Base-by-base conservation (phyloP, 2,329 filamentous ascomycete species). In the Nemania diffusa region DNA sequence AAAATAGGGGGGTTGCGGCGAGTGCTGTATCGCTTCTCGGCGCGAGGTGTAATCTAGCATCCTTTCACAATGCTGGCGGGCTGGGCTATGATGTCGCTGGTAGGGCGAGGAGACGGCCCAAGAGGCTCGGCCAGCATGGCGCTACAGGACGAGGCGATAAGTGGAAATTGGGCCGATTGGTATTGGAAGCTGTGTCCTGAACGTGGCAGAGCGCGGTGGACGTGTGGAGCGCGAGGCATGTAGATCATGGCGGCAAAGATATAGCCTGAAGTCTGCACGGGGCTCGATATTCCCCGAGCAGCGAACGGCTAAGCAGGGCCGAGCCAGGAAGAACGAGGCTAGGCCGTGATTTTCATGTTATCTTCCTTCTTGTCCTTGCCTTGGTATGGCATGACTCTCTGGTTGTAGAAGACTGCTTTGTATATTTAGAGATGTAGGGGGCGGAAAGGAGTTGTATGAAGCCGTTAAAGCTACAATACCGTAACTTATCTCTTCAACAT, bases 241-340 rank as follows among this genome's bases (percentile, higher is more conserved):
- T 55, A 44, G 56, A 42, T 34, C 26, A 51, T 46, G 60, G 61
- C 51, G 65, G 65, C 60, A 57, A 15, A 60, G n/a, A 67, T 67
- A 67, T 64, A 67, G 65, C 55, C 65, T 67, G 65, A 67, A 64
- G 56, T 67, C 53, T 40, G 37, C 22, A 55, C 55, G 64, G 55
- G 55, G 55, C 24, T 13, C 42, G 34, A 58, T 6, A 20, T 42
- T 63, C 59, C 48, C 26, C 56, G 34, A 63, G 60, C 56, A n/a
- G 50, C 40, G 11, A 37, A 56, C 7, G 34, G 56, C 44, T 29
- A n/a, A 52, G n/a, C 22, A 63, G 55, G 13, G 9, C 55, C 13
- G 11, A 13, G 17, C 24, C 29, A 56, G 60, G 40, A 55, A 44
- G 46, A 64, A 27, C 29, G 5, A 37, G 48, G 48, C 64, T 42